Conservation (phyloP, 2,329 filamentous ascomycete species). For the Herpotrichia juniperi region DNA sequence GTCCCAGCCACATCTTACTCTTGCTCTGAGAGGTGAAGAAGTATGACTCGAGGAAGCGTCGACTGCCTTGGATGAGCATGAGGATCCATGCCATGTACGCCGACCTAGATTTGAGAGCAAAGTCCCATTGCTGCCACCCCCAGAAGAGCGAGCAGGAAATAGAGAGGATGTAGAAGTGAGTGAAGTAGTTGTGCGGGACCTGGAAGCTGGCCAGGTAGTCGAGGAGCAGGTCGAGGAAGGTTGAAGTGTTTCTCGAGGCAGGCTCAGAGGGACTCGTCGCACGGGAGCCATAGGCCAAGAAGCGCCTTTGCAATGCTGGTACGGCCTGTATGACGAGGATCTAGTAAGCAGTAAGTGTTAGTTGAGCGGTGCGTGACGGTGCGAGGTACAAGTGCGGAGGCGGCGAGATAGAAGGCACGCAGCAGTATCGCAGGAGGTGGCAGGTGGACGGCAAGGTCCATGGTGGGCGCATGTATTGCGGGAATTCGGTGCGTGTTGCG, state of each 20-base stretch:
- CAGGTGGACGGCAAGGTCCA: conserved; percentile 1
- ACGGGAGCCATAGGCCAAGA: conserved; percentile 67
- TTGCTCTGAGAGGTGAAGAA: conserved; percentile 70
- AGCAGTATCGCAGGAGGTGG: conserved; percentile 27
- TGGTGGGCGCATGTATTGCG: neutral
- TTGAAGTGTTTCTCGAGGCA: conserved; percentile 6
- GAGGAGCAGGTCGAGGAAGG: conserved; percentile 58
- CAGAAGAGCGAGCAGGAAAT: conserved; percentile 75
- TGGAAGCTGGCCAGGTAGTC: conserved; percentile 91
- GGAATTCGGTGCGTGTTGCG: neutral
- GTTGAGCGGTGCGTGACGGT: conserved; percentile 27
- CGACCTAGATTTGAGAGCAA: conserved; percentile 21
- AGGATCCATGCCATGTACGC: conserved; percentile 72
- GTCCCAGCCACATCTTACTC: conserved; percentile 82
- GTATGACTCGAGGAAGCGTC: conserved; percentile 78
- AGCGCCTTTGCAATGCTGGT: conserved; percentile 59
- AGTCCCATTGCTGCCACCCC: conserved; percentile 65
- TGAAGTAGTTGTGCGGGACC: conserved; percentile 69
- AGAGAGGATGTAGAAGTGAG: conserved; percentile 81
- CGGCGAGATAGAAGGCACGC: conserved; percentile 46
- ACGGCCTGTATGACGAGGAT: conserved; percentile 59
- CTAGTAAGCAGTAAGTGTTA: conserved; percentile 45
- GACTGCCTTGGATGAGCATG: conserved; percentile 75
- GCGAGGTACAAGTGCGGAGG: conserved; percentile 47
- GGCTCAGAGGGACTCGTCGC: conserved; percentile 29